Base-by-base conservation (phyloP, 257 asterid species). In the Mentha longifolia region DNA sequence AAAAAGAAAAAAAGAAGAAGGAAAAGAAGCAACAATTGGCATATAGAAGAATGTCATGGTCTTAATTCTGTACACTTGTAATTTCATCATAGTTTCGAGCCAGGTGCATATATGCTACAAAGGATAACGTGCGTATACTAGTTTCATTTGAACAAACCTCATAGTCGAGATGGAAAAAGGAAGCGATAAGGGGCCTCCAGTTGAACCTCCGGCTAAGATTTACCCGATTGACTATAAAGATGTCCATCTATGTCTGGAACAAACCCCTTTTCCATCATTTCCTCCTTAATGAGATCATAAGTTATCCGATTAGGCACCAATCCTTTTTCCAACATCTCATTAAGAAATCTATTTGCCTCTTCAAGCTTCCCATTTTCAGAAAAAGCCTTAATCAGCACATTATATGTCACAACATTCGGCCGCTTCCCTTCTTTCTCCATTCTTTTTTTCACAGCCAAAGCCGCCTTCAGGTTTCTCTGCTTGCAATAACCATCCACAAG, bases 291-390 rank as follows among this genome's bases (percentile, higher is more conserved):
- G 68, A 87, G 77, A 68, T 91, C 95, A 72, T 91, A 94, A 6
- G 99, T 89, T 20, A 76, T 75, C 57, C 85, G 77, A 65, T 89
- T 91, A 42, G 98, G 97, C 47, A 82, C 82, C 76, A 94, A 74
- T 51, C 99, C 99, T 74, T 84, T 94, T 86, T 88, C 99, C 88
- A 91, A 71, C 99, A 91, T 91, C 90, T 91, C 96, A 30, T 91
- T 91, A 59, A 94, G 88, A 78, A 78, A 74, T 16, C 55, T 25
- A 42, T 91, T 89, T 47, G 99, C 97, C 72, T 86, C 87, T 70
- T 89, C 92, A 74, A 89, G 71, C 74, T 85, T 89, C 42, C 83
- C 83, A 12, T 80, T 81, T 75, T 77, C 85, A 65, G 90, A 81
- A 59, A 84, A 86, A 20, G 95, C 97, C 76, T 80, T 89, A 67